Conservation (phyloP, 2,329 filamentous ascomycete genomes). For the Xylariaceae sp. region DNA sequence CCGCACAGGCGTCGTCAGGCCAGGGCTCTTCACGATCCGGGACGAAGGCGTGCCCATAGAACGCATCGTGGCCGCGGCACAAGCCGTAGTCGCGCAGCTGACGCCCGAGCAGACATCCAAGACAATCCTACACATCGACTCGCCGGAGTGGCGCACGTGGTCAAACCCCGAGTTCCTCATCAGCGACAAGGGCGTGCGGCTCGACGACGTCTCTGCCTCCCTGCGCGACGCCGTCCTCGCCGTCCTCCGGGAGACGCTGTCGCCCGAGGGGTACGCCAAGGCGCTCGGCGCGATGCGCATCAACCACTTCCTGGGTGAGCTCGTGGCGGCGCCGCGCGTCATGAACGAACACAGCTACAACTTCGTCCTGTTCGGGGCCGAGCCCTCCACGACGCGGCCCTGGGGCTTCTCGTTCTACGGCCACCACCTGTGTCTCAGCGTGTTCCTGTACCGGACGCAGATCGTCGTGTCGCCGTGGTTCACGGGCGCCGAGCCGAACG, state of each 20-base stretch:
- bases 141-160: constrained; percentile 73
- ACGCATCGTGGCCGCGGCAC: constrained; percentile 58
- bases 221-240: constrained; percentile 57
- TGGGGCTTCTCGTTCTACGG: constrained; percentile 82
- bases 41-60: constrained; percentile 69
- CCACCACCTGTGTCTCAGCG: constrained; percentile 76
- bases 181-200: constrained; percentile 69
- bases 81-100: constrained; percentile 53
- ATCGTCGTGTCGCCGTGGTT: constrained; percentile 77
- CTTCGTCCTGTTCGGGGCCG: constrained; percentile 69
- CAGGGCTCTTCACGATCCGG: constrained; percentile 61
- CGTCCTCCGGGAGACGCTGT: constrained; percentile 65
- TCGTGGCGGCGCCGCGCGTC: constrained; percentile 65
- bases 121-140: constrained; percentile 67
- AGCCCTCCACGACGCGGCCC: constrained; percentile 59
- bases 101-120: constrained; percentile 54
- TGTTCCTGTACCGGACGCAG: constrained; percentile 69
- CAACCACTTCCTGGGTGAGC: constrained; percentile 75
- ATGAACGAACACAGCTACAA: constrained; percentile 82
- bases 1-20: constrained; percentile 53
- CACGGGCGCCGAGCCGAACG: constrained; percentile 79
- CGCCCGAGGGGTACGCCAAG: constrained; percentile 73
- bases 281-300: constrained; percentile 73
- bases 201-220: constrained; percentile 61
- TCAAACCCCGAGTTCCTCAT: constrained; percentile 77